These are phyloP conservation scores for Trichoderma simmonsii DNA, from an alignment of 2,329 filamentous ascomycete species.

Conservation along the genomic window DNA sequence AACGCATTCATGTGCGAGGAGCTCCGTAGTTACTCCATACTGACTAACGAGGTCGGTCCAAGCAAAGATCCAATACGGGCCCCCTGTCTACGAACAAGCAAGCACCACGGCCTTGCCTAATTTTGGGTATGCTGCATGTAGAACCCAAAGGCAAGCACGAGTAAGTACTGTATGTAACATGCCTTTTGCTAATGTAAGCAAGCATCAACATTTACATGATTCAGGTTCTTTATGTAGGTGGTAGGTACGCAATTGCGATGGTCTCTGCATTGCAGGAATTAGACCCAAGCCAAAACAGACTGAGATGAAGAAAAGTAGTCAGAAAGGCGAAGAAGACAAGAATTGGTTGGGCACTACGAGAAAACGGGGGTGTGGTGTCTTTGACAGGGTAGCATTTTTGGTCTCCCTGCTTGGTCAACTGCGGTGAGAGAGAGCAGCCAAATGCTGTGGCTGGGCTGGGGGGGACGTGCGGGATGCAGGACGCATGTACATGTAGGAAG, in stretches of 20 bases:
- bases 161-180: not conserved
- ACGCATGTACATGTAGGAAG: constrained; percentile 8
- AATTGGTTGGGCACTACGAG: constrained; percentile 1
- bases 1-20: constrained; percentile 9
- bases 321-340: not conserved
- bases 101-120: not conserved
- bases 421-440: constrained; percentile 1
- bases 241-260: not conserved
- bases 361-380: not conserved
- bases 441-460: not conserved
- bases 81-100: not conserved
- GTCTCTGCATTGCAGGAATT: not conserved
- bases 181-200: not conserved
- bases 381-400: not conserved
- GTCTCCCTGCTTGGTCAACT: not conserved
- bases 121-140: not conserved
- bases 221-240: not conserved
- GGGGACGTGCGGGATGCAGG: constrained; percentile 5
- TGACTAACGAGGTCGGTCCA: not conserved
- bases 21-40: constrained; percentile 5
- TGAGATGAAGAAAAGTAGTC: not conserved
- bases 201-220: not conserved
- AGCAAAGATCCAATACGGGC: not conserved
- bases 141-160: not conserved
- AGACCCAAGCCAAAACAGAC: not conserved